Conservation (phyloP, 139 green algal species). For the Chlamydomonas applanata region DNA sequence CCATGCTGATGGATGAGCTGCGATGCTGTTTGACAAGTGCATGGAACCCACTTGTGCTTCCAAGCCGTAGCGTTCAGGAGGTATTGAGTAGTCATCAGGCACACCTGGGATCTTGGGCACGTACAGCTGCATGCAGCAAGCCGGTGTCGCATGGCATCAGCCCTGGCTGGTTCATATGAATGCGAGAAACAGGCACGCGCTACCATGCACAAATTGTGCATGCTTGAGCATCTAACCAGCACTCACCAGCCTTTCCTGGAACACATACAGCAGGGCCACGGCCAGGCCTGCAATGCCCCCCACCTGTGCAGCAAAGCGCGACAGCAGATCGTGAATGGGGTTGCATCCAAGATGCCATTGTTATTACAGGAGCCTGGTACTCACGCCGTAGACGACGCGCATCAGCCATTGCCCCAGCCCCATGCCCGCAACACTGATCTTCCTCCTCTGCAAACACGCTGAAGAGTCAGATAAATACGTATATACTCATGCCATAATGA, state of each 20-base stretch:
- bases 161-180: no score
- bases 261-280: slow-evolving; percentile 65
- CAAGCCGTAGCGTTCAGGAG: slow-evolving; percentile 58
- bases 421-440: neutral
- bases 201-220: no score
- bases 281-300: slow-evolving; percentile 47
- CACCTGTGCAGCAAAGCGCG: slow-evolving; percentile 37
- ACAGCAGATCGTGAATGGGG: neutral
- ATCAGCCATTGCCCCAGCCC: slow-evolving; percentile 27
- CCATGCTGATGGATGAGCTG: no score
- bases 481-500: no score
- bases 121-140: slow-evolving; percentile 65
- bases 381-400: slow-evolving; percentile 26
- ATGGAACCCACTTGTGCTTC: slow-evolving; percentile 45
- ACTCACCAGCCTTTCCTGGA: slow-evolving; percentile 80
- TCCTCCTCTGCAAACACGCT: no score
- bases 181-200: no score
- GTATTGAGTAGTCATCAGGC: slow-evolving; percentile 47
- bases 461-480: no score
- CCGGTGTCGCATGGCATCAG: no score
- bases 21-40: neutral
- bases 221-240: no score
- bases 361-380: neutral
- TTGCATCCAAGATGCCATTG: neutral
- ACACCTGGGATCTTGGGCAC: slow-evolving; percentile 75